These are phyloP conservation scores for Kwoniella sp. DNA, from an alignment of 768 basidiomycete genomes.

Conservation along the genomic window DNA sequence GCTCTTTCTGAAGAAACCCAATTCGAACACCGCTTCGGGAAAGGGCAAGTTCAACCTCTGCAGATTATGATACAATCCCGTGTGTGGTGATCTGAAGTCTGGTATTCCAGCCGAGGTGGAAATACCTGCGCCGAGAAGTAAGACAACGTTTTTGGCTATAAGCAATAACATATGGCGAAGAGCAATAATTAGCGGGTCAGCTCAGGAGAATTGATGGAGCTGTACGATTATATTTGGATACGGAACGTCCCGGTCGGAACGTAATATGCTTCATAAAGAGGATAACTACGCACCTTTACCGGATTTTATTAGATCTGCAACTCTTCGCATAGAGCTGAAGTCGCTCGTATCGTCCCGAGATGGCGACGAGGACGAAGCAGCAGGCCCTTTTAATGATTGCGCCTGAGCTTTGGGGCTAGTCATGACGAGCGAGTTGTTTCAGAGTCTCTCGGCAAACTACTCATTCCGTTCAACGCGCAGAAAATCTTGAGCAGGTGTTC, in stretches of 20 bases:
- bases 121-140: conserved; percentile 47
- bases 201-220: neutral
- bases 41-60: conserved; percentile 63
- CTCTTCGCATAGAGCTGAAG: conserved; percentile 1
- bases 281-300: conserved; percentile 25
- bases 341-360: neutral
- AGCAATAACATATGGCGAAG: neutral
- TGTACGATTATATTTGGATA: no score
- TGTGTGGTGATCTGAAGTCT: conserved; percentile 83
- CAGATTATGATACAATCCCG: conserved; percentile 63
- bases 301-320: conserved; percentile 33
- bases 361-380: neutral
- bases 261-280: neutral
- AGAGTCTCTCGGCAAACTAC: no score
- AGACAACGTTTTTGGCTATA: conserved; percentile 46
- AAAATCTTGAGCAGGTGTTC: no score
- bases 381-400: neutral
- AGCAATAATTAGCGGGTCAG: neutral
- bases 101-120: conserved; percentile 59
- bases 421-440: no score
- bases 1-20: conserved; percentile 76
- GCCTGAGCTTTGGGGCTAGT: neutral
- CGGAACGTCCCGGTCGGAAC: no score
- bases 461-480: no score
- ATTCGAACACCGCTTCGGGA: conserved; percentile 94